Base-by-base conservation (phyloP, 768 basidiomycete species). In the Serendipita vermifera region DNA sequence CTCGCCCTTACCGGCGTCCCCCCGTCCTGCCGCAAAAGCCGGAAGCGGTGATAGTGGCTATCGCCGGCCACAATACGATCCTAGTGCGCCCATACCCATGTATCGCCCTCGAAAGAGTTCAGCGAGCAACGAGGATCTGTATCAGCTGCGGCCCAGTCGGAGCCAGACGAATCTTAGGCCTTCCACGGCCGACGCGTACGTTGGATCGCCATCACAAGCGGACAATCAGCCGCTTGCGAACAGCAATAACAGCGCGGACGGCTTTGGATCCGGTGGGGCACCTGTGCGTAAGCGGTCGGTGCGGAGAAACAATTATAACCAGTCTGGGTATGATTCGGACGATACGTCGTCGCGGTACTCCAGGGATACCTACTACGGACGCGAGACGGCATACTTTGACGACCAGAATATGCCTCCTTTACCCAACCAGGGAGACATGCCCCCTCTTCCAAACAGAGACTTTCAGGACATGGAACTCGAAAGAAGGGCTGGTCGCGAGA, bases 241-340 rank as follows among this genome's bases (percentile, higher is more conserved):
- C 35, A 36, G 35, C 35, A 20, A 31, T n/a, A 29, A 31, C 9
- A 26, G 46, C 29, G 27, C 9, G 13, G 9, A 14, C 9, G 7
- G 14, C 20, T 43, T 24, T 29, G 46, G 22, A 51, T 36, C 35
- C n/a, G n/a, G n/a, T n/a, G n/a, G n/a, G n/a, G n/a, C n/a, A n/a
- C n/a, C n/a, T n/a, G n/a, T n/a, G n/a, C 39, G 39, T 9, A 51
- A 51, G 17, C 46, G 46, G 7, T 51, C 46, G 20, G 22, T 22
- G 22, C 46, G 46, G 7, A 20, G 27, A 7, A 24, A 22, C 9
- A 31, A 22, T 29, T 9, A 9, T 9, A 24, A 51, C 17, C 46
- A 51, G 17, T 51, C 46, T 51, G 46, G 46, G 46, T 51, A 51
- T 31, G 46, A 51, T 51, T 51, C 46, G 46, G 46, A 51, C 27